Percentiles rank a stretch among this genome's conserved stretches.
These are phyloP conservation scores for Capsella bursapastoris DNA, from an alignment of 345 rosid genomes.

Conservation along the genomic window DNA sequence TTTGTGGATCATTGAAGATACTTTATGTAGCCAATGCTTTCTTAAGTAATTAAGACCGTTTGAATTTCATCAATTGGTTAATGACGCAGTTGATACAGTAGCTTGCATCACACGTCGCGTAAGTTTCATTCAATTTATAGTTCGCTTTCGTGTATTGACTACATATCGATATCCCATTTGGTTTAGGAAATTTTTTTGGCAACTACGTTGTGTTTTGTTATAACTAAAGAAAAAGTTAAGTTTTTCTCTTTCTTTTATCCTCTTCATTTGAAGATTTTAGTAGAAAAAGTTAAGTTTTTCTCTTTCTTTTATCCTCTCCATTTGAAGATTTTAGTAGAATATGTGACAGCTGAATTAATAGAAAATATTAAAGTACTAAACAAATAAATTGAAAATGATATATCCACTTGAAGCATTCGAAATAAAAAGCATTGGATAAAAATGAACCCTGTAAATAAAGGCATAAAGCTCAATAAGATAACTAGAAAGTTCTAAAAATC, in stretches of 20 bases:
- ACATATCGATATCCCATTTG: constrained; percentile 2
- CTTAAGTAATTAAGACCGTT: not conserved
- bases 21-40: not conserved
- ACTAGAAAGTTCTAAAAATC: constrained; percentile 33
- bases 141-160: not conserved
- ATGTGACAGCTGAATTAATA: not conserved
- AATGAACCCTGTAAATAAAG: constrained; percentile 32
- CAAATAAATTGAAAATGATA: not conserved
- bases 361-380: too few species aligned
- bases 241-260: not conserved
- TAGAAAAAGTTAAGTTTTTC: not conserved
- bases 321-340: constrained; percentile 16
- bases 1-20: not conserved
- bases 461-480: constrained; percentile 32
- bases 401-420: constrained; percentile 3
- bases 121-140: not conserved
- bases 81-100: not conserved
- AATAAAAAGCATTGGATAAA: not conserved
- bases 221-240: too few species aligned
- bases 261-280: constrained; percentile 13
- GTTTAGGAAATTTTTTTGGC: not conserved
- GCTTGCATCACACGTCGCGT: constrained; percentile 26
- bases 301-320: not conserved
- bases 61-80: not conserved
- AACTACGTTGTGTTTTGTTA: too few species aligned